Conservation (phyloP, 1,284 basidiomycete genomes). For the Ganoderma sinense region DNA sequence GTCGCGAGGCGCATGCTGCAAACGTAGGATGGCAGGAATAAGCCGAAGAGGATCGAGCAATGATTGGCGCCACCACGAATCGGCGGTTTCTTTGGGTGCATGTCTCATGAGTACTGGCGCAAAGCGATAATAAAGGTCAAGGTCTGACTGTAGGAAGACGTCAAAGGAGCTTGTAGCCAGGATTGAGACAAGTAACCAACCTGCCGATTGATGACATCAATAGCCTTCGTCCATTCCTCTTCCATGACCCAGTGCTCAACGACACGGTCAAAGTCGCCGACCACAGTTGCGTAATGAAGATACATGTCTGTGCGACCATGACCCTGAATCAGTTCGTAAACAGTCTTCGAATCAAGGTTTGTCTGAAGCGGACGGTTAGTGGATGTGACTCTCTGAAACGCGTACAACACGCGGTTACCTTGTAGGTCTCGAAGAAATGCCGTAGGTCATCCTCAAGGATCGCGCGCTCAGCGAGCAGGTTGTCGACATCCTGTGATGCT, state of each 20-base stretch:
- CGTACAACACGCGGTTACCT: slow-evolving; percentile 52
- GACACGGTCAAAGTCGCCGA: slow-evolving; percentile 87
- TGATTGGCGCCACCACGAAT: slow-evolving; percentile 89
- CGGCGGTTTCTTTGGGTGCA: slow-evolving; percentile 88
- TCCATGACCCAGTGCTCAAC: slow-evolving; percentile 94
- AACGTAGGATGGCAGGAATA: slow-evolving; percentile 89
- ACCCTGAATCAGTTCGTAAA: slow-evolving; percentile 92
- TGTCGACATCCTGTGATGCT: slow-evolving; percentile 86
- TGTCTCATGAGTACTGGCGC: slow-evolving; percentile 89
- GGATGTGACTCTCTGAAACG: slow-evolving; percentile 6
- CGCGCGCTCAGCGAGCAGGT: slow-evolving; percentile 80
- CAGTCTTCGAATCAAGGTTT: slow-evolving; percentile 85
- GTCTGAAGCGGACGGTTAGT: slow-evolving; percentile 51
- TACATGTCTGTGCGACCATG: slow-evolving; percentile 95
- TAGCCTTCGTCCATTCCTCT: slow-evolving; percentile 91
- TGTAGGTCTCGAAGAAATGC: slow-evolving; percentile 93
- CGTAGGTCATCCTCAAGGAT: slow-evolving; percentile 93
- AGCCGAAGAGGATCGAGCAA: slow-evolving; percentile 85
- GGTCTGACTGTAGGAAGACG: slow-evolving; percentile 57
- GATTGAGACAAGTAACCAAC: slow-evolving; percentile 47
- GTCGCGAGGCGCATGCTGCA: slow-evolving; percentile 75
- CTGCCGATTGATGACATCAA: slow-evolving; percentile 89
- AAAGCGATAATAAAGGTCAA: slow-evolving; percentile 96
- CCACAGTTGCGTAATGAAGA: slow-evolving; percentile 86
- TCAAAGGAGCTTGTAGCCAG: neutral